Conservation (phyloP, 139 green algal species). For the Chlorella sp. region DNA sequence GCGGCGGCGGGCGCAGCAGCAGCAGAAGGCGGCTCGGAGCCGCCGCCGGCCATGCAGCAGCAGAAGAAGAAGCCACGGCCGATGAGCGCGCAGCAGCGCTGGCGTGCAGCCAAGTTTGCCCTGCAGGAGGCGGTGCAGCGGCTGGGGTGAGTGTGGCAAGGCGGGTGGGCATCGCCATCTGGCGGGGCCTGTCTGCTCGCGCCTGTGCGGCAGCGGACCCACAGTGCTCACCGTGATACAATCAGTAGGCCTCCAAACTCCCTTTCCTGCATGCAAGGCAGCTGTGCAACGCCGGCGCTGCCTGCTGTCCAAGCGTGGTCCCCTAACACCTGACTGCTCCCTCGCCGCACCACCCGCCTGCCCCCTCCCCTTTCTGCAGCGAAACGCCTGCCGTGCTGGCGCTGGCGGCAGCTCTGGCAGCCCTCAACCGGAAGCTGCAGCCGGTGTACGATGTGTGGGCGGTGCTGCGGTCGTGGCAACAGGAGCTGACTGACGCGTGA, state of each 20-base stretch:
- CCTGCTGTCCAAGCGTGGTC: too few relatives aligned
- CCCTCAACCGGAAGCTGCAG: neutral
- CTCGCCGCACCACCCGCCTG: too few relatives aligned
- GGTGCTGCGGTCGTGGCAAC: neutral
- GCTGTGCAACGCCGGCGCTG: neutral
- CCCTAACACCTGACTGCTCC: too few relatives aligned
- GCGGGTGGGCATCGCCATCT: neutral
- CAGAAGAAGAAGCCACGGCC: neutral
- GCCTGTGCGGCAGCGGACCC: neutral
- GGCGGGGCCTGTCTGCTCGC: neutral
- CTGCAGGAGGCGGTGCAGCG: conserved; percentile 1
- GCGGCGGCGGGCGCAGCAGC: neutral
- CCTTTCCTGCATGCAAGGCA: neutral
- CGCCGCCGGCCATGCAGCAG: neutral
- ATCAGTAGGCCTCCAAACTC: neutral
- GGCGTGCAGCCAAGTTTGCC: conserved; percentile 27
- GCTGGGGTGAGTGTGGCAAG: neutral
- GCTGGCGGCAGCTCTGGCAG: neutral
- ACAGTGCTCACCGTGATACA: neutral
- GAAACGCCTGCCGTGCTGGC: neutral
- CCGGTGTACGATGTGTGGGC: neutral
- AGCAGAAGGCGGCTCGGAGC: neutral
- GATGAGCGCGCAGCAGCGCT: conserved; percentile 10
- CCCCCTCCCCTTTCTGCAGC: neutral
- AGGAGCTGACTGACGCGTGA: neutral